Evolutionary conservation across 768 basidiomycete genomes (phyloP), one percentile per base, ranked within the genome.

Genomic region (Tricholoma sp.): DNA sequence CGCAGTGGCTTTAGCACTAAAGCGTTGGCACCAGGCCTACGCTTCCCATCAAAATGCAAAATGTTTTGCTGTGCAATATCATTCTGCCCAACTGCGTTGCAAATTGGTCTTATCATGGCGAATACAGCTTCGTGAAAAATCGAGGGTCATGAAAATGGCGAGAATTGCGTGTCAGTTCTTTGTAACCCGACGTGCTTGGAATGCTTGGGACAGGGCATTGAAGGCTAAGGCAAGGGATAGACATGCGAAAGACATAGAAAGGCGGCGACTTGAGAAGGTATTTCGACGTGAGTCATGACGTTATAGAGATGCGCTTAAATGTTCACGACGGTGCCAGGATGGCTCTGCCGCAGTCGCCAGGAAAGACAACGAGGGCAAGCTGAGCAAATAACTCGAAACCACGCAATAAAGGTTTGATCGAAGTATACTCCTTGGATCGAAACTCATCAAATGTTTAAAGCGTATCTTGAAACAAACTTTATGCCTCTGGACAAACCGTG

Each of bases 401-500:
- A 67, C 12, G 63, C 79, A 3, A 68, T 71, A n/a, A 70, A 72
- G 68, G 85, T 78, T 31, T 50, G 72, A 52, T 22, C 52, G 39
- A 35, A n/a, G 12, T 34, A 6, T 34, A 14, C 29, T 47, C 18
- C 14, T 32, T 29, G 9, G 3, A 9, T 18, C n/a, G 21, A 22
- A 29, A 24, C 14, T 22, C 27, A 35, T 52, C 54, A 10, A 61
- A 31, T 19, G 6, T 34, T 34, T 56, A 35, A 58, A 91, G 89
- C 81, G 83, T 53, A 69, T 82, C 50, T 62, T 84, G 59, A 69
- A 71, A n/a, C 66, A 71, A 45, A 64, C 77, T 2, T 67, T 93
- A 56, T 67, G 71, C 18, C 72, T 66, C 41, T 94, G 91, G 91
- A 89, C 83, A 8, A 83, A 84, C 61, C 80, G 82, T 5, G 84